Base-by-base conservation (phyloP, 768 basidiomycete species). In the Holtermanniella nyarrowii region DNA sequence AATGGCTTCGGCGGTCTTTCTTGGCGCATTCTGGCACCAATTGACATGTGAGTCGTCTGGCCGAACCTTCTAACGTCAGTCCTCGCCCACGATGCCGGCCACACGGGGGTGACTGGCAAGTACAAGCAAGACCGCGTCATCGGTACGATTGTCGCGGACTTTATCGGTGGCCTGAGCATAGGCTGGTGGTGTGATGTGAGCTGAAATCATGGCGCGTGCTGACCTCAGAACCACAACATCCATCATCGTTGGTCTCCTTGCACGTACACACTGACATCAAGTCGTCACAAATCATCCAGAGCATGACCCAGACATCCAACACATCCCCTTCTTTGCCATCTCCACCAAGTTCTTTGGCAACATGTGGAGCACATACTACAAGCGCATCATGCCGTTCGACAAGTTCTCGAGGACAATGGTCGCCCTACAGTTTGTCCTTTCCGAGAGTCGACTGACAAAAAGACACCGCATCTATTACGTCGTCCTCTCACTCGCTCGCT, bases 101-200 rank as follows among this genome's bases (percentile, higher is more conserved):
- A 99, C 73, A 81, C 86, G 73, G 88, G 88, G 26, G 83, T 97
- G 54, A 91, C 89, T 4, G 89, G 91, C 54, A 74, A 84, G 63
- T 93, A 88, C 85, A 71, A 77, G 14, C 72, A 76, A 42, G 93
- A 99, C 70, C 80, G 90, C 26, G 62, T 88, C 31, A 73, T 91
- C 27, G 84, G 81, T 12, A 91, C 84, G 51, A 22, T 60, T 3
- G 68, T 96, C 42, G 86, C 93, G 0, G 80, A 89, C 68, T 88
- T 83, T 63, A 75, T 90, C 44, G 95, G 95, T 22, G 95, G 95
- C 3, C 75, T 99, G 48, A 95, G 90, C 67, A 78, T 95, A 21
- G 88, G 90, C 39, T 99, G 95, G 95, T 99, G 93, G 93, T 86
- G 88, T 39, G 80, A 90, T 69, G 90, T 91, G 61, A 74, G 89